phyloP scores from a whole-genome alignment of 2,329 filamentous ascomycete species.

The Thielaviopsis musarum region DNA sequence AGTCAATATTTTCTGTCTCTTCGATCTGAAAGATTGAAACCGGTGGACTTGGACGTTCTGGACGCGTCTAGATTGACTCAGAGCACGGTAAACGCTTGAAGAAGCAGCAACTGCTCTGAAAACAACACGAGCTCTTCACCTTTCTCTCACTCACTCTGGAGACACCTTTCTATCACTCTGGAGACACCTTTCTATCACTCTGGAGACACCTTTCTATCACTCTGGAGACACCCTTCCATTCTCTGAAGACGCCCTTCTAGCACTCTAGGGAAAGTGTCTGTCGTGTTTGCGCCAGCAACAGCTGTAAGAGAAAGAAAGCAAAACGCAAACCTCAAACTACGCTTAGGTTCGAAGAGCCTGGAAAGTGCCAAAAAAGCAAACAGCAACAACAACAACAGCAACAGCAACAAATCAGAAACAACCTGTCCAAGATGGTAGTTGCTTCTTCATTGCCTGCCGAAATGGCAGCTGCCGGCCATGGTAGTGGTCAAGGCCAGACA shows the following conservation, averaged over 20 bases:
- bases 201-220: too few species aligned
- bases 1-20: not conserved
- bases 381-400: not conserved
- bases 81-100: not conserved
- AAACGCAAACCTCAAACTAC: not conserved
- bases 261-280: not conserved
- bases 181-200: too few species aligned
- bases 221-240: too few species aligned
- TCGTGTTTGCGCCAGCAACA: not conserved
- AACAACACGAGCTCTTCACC: not conserved
- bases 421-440: conserved; percentile 2
- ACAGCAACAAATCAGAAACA: not conserved
- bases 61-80: not conserved
- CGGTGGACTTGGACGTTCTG: not conserved
- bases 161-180: too few species aligned
- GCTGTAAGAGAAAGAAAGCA: not conserved
- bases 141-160: too few species aligned
- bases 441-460: conserved; percentile 7
- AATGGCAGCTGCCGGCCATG: conserved; percentile 4
- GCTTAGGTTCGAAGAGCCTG: not conserved
- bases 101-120: not conserved
- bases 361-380: not conserved
- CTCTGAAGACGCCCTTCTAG: not conserved
- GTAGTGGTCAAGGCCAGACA: not conserved
- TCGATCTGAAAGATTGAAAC: too few species aligned